Evolutionary conservation across 176 grass and related monocot species (phyloP), one percentile per base, ranked within the genome.

Genomic region (Phoenix dactylifera): DNA sequence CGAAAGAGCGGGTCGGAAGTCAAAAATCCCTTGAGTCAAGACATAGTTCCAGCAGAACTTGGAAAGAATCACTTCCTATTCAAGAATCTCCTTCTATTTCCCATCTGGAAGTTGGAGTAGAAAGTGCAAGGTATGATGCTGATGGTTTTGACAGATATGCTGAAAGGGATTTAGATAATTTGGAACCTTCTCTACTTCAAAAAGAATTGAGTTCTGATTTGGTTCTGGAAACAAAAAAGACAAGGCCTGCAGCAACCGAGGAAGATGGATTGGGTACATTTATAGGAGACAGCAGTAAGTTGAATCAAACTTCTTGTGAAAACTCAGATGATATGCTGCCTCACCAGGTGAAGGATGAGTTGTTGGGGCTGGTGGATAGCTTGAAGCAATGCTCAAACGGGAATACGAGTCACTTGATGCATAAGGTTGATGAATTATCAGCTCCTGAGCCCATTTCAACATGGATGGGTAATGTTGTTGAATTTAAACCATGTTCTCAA

Each of bases 401-500:
- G 35, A 44, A 12, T 44, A 14, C 12, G 35, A 44, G 10, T 12
- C 10, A 44, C 35, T 14, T 44, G 35, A 44, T 44, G 35, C 35
- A 44, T 12, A 44, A 44, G 35, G 35, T 44, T 44, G 35, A 7
- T 14, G 35, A 44, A 44, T 44, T 44, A 44, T 44, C 35, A 12
- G 35, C 10, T 44, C 10, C 35, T 44, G 35, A 44, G 2, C 35
- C 35, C 0, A 44, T 44, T 9, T 53, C 83, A 79, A 62, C 79
- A 49, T 63, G 67, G 55, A 50, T 26, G 55, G 69, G 23, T 63
- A 80, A 73, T 66, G 30, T 23, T 16, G 51, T 19, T 67, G 57
- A 54, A 15, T 63, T 94, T 69, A 79, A 58, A 72, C 67, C 63
- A 75, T 82, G 60, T 49, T 82, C 35, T 44, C 35, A 44, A 44